Base-by-base conservation (phyloP, 2,329 filamentous ascomycete genomes). In the Hymenoscyphus scutula region DNA sequence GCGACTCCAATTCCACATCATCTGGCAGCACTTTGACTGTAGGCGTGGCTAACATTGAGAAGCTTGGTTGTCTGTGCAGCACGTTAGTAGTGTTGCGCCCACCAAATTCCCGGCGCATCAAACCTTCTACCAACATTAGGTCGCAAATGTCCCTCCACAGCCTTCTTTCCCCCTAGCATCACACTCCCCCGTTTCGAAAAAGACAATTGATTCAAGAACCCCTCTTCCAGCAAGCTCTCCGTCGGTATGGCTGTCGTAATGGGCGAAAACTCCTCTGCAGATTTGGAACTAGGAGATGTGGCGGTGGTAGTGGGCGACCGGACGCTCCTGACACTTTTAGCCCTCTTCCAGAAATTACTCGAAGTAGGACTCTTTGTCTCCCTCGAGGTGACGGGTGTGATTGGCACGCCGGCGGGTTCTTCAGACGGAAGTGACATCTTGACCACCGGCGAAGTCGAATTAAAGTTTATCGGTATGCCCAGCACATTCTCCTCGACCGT, bases 161-260 rank as follows among this genome's bases (percentile, higher is more conserved):
- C 71, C 57, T 72, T 74, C 71, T 81, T 81, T 59, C 79, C 80
- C 65, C 81, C 80, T 71, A 87, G 80, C 80, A 88, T 84, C 69
- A 88, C 77, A 74, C 85, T 88, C 67, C 85, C 85, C 68, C 85
- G 80, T 65, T 86, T 85, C 62, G 85, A 87, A 71, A 88, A 88
- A 67, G 80, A 80, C 67, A 88, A 74, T 61, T 79, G 77, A 67
- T 77, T 79, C 70, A 88, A 74, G 71, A 84, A 82, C 69, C 81
- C 82, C 76, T 86, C 82, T 65, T 85, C 84, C 66, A 86, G 76
- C 61, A 87, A 76, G 69, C 75, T 78, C 62, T 83, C 82, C 60
- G 80, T 81, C 53, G 84, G 84, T 69, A 88, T 86, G 62, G 76
- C 72, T 56, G 85, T 81, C 70, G 78, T 81, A 71, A 88, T 79